Evolutionary conservation across 2,329 filamentous ascomycete species (phyloP), one percentile per base, ranked within the genome.

Genomic region (Fusarium neocosmosporiellum): DNA sequence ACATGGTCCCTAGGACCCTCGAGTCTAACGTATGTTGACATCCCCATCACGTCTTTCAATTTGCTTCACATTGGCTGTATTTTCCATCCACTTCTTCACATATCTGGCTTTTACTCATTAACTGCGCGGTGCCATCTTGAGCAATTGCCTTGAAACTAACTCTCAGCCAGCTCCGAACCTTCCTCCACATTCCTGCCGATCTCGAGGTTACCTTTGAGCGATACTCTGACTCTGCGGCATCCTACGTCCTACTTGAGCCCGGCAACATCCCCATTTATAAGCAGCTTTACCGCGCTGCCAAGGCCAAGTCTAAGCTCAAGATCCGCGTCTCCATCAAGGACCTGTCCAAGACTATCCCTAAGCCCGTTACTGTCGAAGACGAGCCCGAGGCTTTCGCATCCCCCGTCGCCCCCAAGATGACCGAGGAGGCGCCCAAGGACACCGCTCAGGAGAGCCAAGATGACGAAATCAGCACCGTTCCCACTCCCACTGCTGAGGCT

Each of bases 221-320:
- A 76, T 99, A 95, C 85, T 98, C 96, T 73, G 96, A 99, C 84
- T 98, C 95, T 73, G 94, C 94, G 73, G 92, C 88, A 53, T 87
- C 91, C 73, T 98, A 93, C 83, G 89, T 98, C 74, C 87, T 89
- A 50, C 91, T 99, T 68, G 93, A 98, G 81, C 86, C 90, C 70
- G 87, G 87, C 80, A 97, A 98, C 79, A 84, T 89, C 10, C 88
- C 93, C 53, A 94, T 97, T 78, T 99, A 98, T 88, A 98, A 98
- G 87, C 96, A 98, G 81, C 92, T 99, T 46, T 96, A 96, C 81
- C 93, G 96, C 78, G 96, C 96, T 75, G 96, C 96, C 73, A 99
- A 98, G 87, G 96, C 96, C 39, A 99, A 99, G 88, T 91, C 95
- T 74, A 99, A 98, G 91, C 91, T 99, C 76, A 95, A 96, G 83